phyloP scores from a whole-genome alignment of 805 yeast genomes.

The Yarrowia bubula region DNA sequence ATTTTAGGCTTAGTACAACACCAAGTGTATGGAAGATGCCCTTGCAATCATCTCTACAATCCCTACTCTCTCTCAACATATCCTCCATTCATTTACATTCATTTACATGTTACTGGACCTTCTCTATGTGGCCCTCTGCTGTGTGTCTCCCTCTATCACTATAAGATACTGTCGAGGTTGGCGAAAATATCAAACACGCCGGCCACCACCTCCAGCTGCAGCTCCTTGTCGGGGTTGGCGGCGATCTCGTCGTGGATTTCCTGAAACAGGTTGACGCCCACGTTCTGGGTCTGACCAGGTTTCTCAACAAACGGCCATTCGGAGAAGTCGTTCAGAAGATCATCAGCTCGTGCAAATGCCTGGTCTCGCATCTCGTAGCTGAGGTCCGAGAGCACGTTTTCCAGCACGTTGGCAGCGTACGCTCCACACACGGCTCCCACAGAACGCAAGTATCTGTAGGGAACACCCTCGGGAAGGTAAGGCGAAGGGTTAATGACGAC shows the following conservation, averaged over 20 bases:
- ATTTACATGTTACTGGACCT: background rate
- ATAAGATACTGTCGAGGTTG: slow-evolving; percentile 85
- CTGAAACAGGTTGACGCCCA: slow-evolving; percentile 65
- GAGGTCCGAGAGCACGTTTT: slow-evolving; percentile 70
- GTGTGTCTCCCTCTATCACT: slow-evolving; percentile 26
- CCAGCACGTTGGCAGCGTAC: slow-evolving; percentile 94
- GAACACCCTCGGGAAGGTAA: slow-evolving; percentile 66
- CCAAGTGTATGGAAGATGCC: no score
- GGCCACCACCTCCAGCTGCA: slow-evolving; percentile 83
- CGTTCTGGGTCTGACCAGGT: slow-evolving; percentile 47
- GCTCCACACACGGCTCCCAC: slow-evolving; percentile 82
- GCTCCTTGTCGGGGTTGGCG: slow-evolving; percentile 49
- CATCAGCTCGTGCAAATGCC: slow-evolving; percentile 94
- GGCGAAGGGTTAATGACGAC: slow-evolving; percentile 54
- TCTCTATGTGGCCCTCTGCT: background rate
- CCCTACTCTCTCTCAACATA: background rate
- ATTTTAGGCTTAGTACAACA: no score
- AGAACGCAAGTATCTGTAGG: slow-evolving; percentile 71
- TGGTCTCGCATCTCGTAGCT: slow-evolving; percentile 87
- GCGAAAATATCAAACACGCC: slow-evolving; percentile 75
- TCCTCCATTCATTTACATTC: background rate
- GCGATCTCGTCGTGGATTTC: slow-evolving; percentile 53
- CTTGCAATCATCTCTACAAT: no score
- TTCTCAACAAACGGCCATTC: slow-evolving; percentile 77
- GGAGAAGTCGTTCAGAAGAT: slow-evolving; percentile 72